These are phyloP conservation scores for Mycena leptocephala DNA, from an alignment of 768 basidiomycete genomes.

Conservation along the genomic window DNA sequence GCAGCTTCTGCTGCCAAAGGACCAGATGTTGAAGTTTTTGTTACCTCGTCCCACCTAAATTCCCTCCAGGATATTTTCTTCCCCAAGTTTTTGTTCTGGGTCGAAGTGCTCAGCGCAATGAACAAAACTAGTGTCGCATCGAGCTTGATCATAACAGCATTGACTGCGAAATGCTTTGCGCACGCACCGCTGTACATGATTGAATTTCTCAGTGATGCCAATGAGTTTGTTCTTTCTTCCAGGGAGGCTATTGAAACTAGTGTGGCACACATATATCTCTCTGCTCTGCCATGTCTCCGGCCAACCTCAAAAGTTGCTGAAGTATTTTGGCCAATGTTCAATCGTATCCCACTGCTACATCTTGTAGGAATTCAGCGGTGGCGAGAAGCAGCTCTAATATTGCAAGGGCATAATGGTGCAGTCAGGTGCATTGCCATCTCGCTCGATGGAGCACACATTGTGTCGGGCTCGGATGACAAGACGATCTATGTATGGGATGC, in stretches of 20 bases:
- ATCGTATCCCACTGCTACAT: background rate
- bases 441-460: background rate
- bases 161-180: background rate
- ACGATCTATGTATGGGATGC: background rate
- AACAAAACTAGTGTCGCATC: background rate
- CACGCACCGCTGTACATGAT: background rate
- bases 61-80: background rate
- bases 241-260: too few species aligned
- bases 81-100: background rate
- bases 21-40: background rate
- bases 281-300: background rate
- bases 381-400: background rate
- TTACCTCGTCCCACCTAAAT: background rate
- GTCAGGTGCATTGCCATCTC: background rate
- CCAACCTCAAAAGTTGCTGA: background rate
- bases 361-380: background rate
- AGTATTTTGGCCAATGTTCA: background rate
- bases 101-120: too few species aligned
- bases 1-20: constrained; percentile 4
- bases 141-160: background rate
- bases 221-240: constrained; percentile 9
- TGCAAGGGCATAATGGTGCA: background rate
- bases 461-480: background rate
- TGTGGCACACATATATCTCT: too few species aligned
- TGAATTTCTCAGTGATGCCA: constrained; percentile 3